Conservation (phyloP, 805 yeast species). For the Candida sakaeoensis region DNA sequence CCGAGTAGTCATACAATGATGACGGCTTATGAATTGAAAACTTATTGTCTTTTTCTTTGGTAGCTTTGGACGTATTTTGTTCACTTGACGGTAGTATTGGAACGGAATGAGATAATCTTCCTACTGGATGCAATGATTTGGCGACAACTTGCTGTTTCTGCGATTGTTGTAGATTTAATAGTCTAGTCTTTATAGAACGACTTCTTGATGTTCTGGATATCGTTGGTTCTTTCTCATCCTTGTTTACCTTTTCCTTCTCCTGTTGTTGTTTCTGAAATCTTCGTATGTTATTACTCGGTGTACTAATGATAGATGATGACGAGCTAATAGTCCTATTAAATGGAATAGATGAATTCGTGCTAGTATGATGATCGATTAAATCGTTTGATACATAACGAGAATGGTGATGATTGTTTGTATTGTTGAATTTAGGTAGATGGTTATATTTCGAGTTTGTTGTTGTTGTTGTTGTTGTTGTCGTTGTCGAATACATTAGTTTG, state of each 20-base stretch:
- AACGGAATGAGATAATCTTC: neutral
- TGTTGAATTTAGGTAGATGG: slow-evolving; percentile 13
- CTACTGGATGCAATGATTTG: neutral
- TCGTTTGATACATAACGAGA: slow-evolving; percentile 10
- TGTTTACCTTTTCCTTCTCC: slow-evolving; percentile 10
- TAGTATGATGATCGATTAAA: slow-evolving; percentile 9
- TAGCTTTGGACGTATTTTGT: neutral
- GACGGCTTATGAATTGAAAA: slow-evolving; percentile 32
- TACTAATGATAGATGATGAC: slow-evolving; percentile 37
- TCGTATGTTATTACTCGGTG: slow-evolving; percentile 40
- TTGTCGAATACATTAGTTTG: too few species aligned
- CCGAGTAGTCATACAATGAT: slow-evolving; percentile 37
- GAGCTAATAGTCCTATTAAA: slow-evolving; percentile 32
- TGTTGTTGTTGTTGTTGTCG: too few species aligned
- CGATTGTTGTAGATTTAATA: slow-evolving; percentile 37
- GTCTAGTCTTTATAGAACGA: slow-evolving; percentile 30
- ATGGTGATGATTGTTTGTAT: slow-evolving; percentile 7
- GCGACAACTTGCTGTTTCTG: slow-evolving; percentile 18
- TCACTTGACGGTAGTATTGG: neutral
- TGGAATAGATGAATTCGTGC: neutral
- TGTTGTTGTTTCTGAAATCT: slow-evolving; percentile 27
- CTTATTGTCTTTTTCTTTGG: neutral
- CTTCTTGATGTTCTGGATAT: slow-evolving; percentile 17
- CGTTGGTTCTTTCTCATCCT: slow-evolving; percentile 2
- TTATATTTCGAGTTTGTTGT: slow-evolving; percentile 12